These are phyloP conservation scores for Luvunga scandens DNA, from an alignment of 345 rosid genomes.

Conservation along the genomic window DNA sequence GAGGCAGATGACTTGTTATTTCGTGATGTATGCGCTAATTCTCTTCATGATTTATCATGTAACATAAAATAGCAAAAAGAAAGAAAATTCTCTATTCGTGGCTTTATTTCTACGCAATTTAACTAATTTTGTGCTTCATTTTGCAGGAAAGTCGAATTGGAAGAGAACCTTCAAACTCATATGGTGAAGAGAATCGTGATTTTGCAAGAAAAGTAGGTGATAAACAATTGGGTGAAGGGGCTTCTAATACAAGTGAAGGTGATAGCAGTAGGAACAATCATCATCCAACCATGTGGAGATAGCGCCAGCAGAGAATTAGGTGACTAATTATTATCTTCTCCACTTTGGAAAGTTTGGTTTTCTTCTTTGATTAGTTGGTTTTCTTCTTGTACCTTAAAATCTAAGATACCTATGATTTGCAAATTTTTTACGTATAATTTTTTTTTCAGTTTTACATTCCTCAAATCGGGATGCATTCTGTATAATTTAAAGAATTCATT, in stretches of 20 bases:
- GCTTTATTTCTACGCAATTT: background rate
- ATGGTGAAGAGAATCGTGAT: constrained; percentile 22
- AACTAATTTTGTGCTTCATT: background rate
- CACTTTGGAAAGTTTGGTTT: background rate
- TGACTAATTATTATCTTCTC: constrained; percentile 28
- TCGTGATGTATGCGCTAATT: constrained; percentile 55
- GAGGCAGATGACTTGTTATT: constrained; percentile 87
- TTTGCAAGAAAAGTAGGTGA: constrained; percentile 25
- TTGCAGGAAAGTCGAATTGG: constrained; percentile 44
- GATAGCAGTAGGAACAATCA: constrained; percentile 37
- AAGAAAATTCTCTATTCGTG: background rate
- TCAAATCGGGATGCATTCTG: constrained; percentile 23
- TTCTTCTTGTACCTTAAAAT: constrained; percentile 30
- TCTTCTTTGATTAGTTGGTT: background rate
- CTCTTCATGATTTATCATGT: background rate
- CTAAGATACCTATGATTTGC: constrained; percentile 25
- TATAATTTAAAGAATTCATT: constrained; percentile 29
- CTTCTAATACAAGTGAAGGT: constrained; percentile 45
- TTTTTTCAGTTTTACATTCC: constrained; percentile 11
- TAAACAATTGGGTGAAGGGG: constrained; percentile 29
- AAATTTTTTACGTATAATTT: constrained; percentile 4
- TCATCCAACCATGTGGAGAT: constrained; percentile 47
- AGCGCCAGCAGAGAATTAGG: constrained; percentile 31
- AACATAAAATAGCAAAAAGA: background rate
- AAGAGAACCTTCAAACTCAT: constrained; percentile 38